phyloP scores from a whole-genome alignment of 1,139 yeast genomes.

The Blastobotrys malaysiensis region DNA sequence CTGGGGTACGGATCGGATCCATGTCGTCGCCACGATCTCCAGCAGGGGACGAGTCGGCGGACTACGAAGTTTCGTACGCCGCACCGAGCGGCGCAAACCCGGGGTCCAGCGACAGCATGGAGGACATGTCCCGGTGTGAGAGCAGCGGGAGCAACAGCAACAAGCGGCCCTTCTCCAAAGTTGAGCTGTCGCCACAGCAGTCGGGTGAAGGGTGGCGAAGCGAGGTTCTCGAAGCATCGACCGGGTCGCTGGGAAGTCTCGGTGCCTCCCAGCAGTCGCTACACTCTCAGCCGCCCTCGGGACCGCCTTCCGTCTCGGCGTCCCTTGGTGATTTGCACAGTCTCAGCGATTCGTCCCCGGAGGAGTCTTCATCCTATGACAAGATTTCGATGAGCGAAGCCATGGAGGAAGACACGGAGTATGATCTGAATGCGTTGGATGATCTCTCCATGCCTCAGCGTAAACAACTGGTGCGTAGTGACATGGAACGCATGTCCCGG shows the following conservation, averaged over 20 bases:
- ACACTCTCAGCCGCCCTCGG: background rate
- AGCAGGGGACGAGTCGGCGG: background rate
- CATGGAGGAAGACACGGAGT: background rate
- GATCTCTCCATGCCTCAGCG: background rate
- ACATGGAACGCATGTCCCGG: background rate
- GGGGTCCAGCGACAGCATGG: background rate
- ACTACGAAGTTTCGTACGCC: background rate
- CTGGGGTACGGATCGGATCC: background rate
- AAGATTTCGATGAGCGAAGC: background rate
- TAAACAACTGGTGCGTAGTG: background rate
- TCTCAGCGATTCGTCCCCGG: background rate
- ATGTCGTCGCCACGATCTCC: background rate
- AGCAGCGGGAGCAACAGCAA: background rate
- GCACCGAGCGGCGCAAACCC: background rate
- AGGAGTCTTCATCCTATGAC: background rate
- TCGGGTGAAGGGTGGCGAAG: background rate
- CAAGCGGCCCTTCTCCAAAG: slow-evolving; percentile 1
- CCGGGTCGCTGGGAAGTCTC: background rate
- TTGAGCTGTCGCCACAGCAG: background rate
- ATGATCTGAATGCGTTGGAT: background rate
- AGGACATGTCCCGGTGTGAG: background rate
- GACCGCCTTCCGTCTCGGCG: background rate
- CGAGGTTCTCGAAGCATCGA: background rate
- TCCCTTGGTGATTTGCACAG: background rate
- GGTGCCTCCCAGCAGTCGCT: background rate